phyloP scores from a whole-genome alignment of 1,139 yeast genomes.

The Debaryomyces subglobosus region DNA sequence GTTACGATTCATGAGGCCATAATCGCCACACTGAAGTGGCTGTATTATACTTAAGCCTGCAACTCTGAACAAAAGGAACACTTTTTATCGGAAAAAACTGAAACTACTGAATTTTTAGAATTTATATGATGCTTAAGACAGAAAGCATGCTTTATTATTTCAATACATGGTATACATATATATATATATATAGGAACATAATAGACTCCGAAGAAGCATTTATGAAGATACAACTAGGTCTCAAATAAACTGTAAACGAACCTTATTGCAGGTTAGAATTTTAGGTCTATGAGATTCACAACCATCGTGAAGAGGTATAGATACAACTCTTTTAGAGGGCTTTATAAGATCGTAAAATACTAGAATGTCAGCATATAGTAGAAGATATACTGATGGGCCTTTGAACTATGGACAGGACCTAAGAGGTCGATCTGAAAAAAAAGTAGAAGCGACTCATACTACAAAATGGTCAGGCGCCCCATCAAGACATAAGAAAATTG shows the following conservation, averaged over 20 bases:
- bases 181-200: not conserved
- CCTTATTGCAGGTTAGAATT: not conserved
- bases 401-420: slow-evolving; percentile 1
- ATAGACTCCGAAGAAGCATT: not conserved
- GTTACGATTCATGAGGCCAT: slow-evolving; percentile 44
- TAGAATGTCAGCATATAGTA: slow-evolving; percentile 12
- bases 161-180: not conserved
- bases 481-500: slow-evolving; percentile 33
- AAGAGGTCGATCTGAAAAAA: slow-evolving; percentile 11
- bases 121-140: not conserved
- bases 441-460: slow-evolving; percentile 11
- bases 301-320: slow-evolving; percentile 1
- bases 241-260: not conserved
- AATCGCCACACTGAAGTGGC: not conserved
- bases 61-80: not conserved
- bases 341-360: not conserved
- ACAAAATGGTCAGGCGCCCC: slow-evolving; percentile 52
- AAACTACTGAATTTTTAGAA: not conserved
- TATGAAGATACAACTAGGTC: not conserved
- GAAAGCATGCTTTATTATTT: not conserved
- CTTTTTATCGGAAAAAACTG: not conserved
- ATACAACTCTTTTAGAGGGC: not conserved
- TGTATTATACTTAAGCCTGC: not conserved
- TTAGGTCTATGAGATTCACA: not conserved
- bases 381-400: slow-evolving; percentile 11